Conservation (phyloP, 1,284 basidiomycete genomes). For the Taiwanofungus camphoratus region DNA sequence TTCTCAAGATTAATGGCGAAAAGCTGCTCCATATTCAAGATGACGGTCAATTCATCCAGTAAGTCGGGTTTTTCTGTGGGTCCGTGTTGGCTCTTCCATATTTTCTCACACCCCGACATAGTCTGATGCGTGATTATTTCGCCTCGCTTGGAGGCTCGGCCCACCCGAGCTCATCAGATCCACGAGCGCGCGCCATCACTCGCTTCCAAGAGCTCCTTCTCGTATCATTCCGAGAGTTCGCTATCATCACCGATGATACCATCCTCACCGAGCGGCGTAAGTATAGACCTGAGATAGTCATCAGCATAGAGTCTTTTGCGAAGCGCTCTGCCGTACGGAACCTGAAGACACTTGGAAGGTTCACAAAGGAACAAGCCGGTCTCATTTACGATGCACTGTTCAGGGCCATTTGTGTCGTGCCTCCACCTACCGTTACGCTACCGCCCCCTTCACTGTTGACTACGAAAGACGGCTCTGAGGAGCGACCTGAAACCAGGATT, state of each 20-base stretch:
- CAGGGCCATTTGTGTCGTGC: constrained; percentile 78
- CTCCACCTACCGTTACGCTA: constrained; percentile 48
- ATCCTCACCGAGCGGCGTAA: constrained; percentile 85
- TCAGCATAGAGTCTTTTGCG: constrained; percentile 93
- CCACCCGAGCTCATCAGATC: constrained; percentile 85
- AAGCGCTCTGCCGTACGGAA: constrained; percentile 94
- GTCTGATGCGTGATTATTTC: constrained; percentile 94
- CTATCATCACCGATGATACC: constrained; percentile 93
- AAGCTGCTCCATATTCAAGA: constrained; percentile 93
- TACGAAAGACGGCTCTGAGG: constrained; percentile 54
- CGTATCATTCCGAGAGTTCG: constrained; percentile 96
- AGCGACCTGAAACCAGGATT: constrained; percentile 87
- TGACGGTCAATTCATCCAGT: constrained; percentile 97
- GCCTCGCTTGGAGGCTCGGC: constrained; percentile 91
- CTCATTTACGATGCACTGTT: constrained; percentile 90
- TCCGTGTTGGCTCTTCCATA: background rate
- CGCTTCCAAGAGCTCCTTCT: constrained; percentile 97
- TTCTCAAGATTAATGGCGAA: constrained; percentile 97
- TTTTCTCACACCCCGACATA: constrained; percentile 24
- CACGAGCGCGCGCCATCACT: constrained; percentile 90
- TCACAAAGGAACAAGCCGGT: constrained; percentile 87
- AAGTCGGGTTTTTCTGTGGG: constrained; percentile 24
- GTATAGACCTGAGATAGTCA: constrained; percentile 87
- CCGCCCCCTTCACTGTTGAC: constrained; percentile 45
- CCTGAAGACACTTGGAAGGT: constrained; percentile 75